These are phyloP conservation scores for Rutidosis leptorrhynchoides DNA, from an alignment of 129 eudicot genomes.

Conservation along the genomic window DNA sequence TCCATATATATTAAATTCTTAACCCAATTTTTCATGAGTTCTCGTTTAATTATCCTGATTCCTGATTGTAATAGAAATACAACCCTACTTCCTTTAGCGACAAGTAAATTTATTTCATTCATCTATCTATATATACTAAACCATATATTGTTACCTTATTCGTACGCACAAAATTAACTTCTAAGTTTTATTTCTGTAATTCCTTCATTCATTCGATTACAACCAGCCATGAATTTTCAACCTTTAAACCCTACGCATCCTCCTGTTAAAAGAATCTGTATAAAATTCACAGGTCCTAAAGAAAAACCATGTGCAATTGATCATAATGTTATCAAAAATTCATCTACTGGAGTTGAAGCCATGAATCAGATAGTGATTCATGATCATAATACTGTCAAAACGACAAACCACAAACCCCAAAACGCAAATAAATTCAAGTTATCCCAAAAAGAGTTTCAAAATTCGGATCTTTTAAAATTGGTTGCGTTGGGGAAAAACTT, in stretches of 20 bases:
- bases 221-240: not conserved
- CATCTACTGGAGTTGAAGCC: not conserved
- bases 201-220: no score
- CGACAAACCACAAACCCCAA: not conserved
- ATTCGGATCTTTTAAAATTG: no score
- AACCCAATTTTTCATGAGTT: no score
- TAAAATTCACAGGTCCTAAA: not conserved
- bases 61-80: no score
- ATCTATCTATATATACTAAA: not conserved
- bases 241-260: not conserved
- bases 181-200: no score
- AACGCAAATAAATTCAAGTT: not conserved
- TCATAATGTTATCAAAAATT: not conserved
- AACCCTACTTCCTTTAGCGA: not conserved
- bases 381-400: not conserved
- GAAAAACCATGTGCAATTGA: not conserved
- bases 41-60: not conserved
- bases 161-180: not conserved
- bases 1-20: no score
- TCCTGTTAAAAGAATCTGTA: not conserved
- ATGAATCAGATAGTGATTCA: not conserved
- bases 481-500: not conserved
- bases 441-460: not conserved
- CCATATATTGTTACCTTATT: not conserved
- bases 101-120: not conserved